Percentiles rank a stretch among this genome's conserved stretches.
Conservation (phyloP, 164 flowering plant species). For the Houttuynia cordata region DNA sequence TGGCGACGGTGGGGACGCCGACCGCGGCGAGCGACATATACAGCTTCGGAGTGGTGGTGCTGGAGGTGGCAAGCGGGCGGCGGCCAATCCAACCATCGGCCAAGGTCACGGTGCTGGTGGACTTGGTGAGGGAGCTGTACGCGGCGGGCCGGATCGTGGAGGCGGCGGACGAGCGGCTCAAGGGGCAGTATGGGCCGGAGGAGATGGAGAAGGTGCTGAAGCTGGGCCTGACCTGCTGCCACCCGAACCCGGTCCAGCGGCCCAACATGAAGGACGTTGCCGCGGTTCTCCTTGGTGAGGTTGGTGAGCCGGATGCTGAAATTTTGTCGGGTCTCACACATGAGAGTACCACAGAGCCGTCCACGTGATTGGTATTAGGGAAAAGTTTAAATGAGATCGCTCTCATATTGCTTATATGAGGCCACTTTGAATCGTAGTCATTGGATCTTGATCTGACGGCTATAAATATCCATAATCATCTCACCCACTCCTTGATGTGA, state of each 20-base stretch:
- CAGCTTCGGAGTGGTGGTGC: too few relatives aligned
- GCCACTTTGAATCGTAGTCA: too few relatives aligned
- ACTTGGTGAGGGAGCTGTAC: slow-evolving; percentile 60
- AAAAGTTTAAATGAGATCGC: too few relatives aligned
- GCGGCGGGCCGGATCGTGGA: slow-evolving; percentile 29
- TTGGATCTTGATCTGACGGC: too few relatives aligned
- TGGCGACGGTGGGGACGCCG: too few relatives aligned
- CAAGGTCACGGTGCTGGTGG: slow-evolving; percentile 48
- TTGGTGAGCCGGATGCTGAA: neutral
- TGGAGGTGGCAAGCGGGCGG: slow-evolving; percentile 73
- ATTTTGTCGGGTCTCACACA: slow-evolving; percentile 42
- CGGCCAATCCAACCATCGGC: too few relatives aligned
- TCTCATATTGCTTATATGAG: too few relatives aligned
- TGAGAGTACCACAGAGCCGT: neutral
- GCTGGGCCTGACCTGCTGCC: slow-evolving; percentile 35
- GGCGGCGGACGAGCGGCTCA: slow-evolving; percentile 49
- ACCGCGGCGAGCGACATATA: too few relatives aligned
- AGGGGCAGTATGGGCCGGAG: slow-evolving; percentile 31
- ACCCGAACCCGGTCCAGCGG: neutral
- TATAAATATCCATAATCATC: too few relatives aligned
- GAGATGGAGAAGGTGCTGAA: slow-evolving; percentile 52
- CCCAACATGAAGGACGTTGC: neutral
- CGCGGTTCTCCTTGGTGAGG: neutral
- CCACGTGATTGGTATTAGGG: slow-evolving; percentile 1
- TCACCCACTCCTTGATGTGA: too few relatives aligned